phyloP scores from a whole-genome alignment of 495 filamentous ascomycete species.

The Podospora sp. region DNA sequence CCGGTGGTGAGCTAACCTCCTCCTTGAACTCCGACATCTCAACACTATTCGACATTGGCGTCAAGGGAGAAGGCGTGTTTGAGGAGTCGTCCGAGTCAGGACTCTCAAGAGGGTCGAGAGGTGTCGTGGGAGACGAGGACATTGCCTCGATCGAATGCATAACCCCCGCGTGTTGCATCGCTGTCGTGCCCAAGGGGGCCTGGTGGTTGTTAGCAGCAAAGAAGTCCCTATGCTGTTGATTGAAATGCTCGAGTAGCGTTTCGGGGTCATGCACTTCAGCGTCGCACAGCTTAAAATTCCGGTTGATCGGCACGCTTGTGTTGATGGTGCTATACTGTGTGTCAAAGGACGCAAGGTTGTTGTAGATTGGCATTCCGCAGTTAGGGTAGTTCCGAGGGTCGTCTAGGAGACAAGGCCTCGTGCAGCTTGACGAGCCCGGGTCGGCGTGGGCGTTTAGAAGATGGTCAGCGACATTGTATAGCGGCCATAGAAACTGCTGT shows the following conservation, averaged over 20 bases:
- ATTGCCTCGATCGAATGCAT: constrained; percentile 27
- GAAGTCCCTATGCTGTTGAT: constrained; percentile 29
- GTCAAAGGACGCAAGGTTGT: constrained; percentile 22
- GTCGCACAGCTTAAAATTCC: constrained; percentile 34
- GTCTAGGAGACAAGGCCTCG: constrained; percentile 34
- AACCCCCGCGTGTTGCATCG: neutral
- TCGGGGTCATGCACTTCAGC: constrained; percentile 33
- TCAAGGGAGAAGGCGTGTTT: constrained; percentile 34
- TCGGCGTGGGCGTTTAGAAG: constrained; percentile 32
- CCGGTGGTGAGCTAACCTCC: constrained; percentile 8
- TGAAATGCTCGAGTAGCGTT: constrained; percentile 38
- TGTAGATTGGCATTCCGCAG: constrained; percentile 34
- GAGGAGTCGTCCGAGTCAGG: constrained; percentile 33
- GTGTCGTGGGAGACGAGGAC: constrained; percentile 31
- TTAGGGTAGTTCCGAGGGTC: constrained; percentile 31
- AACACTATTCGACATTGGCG: constrained; percentile 30
- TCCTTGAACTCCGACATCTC: constrained; percentile 29
- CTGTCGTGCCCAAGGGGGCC: neutral
- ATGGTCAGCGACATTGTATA: constrained; percentile 35
- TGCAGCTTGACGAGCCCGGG: constrained; percentile 28
- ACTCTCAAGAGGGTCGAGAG: constrained; percentile 34
- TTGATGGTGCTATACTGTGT: constrained; percentile 24
- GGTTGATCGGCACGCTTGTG: constrained; percentile 22
- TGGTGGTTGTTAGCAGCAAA: constrained; percentile 20
- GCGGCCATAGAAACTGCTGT: constrained; percentile 20